phyloP scores from a whole-genome alignment of 1,284 basidiomycete species.

The Pisolithus thermaeus region DNA sequence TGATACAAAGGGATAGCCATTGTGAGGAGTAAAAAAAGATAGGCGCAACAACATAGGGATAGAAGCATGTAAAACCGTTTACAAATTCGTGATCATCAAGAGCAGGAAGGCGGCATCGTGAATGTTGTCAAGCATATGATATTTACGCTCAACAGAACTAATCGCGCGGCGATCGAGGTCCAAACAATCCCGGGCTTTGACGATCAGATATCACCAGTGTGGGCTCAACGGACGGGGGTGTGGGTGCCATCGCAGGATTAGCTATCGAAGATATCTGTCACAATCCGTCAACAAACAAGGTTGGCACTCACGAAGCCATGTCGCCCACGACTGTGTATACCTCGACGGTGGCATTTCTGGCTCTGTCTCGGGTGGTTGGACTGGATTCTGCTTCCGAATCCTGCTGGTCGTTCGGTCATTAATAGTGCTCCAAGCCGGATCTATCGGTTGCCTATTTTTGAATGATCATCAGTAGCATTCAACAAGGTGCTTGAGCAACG shows the following conservation, averaged over 20 bases:
- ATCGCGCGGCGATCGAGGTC: conserved; percentile 49
- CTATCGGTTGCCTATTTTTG: conserved; percentile 41
- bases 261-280: conserved; percentile 30
- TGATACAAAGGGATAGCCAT: background rate
- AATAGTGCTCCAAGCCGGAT: conserved; percentile 56
- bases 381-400: conserved; percentile 34
- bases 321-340: conserved; percentile 49
- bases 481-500: too few relatives aligned
- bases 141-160: conserved; percentile 21
- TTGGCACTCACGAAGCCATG: conserved; percentile 61
- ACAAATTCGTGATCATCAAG: conserved; percentile 10
- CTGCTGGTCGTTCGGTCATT: conserved; percentile 35
- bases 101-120: background rate
- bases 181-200: conserved; percentile 57
- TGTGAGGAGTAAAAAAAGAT: background rate
- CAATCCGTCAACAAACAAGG: background rate
- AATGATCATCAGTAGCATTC: conserved; percentile 7
- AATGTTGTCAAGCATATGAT: background rate
- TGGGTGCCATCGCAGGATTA: conserved; percentile 41
- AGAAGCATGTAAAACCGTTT: conserved; percentile 6
- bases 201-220: conserved; percentile 49
- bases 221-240: conserved; percentile 45
- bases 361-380: conserved; percentile 26
- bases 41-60: conserved; percentile 1
- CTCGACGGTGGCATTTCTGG: conserved; percentile 29